Evolutionary conservation across 2,329 filamentous ascomycete genomes (phyloP), one percentile per base, ranked within the genome.

Genomic region (Ceratocystis diversiconidia): DNA sequence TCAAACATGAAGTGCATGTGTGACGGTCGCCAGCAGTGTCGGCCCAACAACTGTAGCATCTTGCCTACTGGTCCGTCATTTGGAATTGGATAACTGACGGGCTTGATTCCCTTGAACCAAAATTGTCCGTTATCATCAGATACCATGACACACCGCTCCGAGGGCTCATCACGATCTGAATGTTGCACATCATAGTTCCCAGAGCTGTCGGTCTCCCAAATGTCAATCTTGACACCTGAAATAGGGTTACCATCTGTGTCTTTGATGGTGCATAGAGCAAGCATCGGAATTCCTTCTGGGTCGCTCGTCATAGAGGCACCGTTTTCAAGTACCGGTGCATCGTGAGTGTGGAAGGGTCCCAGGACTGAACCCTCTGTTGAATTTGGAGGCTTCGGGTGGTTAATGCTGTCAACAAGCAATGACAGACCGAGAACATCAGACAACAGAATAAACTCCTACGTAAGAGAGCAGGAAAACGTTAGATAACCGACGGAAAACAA

Each of bases 1-100:
- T 86, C 84, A 76, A 95, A 91, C 88, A 95, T 94, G 71, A 94
- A 94, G 74, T 94, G 89, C 79, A 92, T 82, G 74, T 94, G 89
- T 22, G 85, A 83, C 1, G 89, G 90, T 63, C 90, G 77, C 77
- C 85, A 92, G 65, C 85, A 84, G 76, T 94, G 90, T n/a, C 90
- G 78, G n/a, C 81, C 79, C 70, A 94, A 73, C 71, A 76, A 74
- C 72, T 78, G 76, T 70, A 94, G 75, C 70, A 94, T 73, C 74
- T 85, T 83, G 0, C 89, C 91, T 0, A 95, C 90, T 0, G 91
- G 90, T 7, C 89, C 89, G 74, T 95, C 90, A 70, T 89, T 80
- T 1, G 90, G 89, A 71, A 95, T 94, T 0, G 89, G 87, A 75
- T 95, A 96, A 64, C 87, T 85, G 66, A 95, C 90, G 0, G 91